phyloP scores from a whole-genome alignment of 371 early-diverging fungal species.

The Smittium mucronatum region DNA sequence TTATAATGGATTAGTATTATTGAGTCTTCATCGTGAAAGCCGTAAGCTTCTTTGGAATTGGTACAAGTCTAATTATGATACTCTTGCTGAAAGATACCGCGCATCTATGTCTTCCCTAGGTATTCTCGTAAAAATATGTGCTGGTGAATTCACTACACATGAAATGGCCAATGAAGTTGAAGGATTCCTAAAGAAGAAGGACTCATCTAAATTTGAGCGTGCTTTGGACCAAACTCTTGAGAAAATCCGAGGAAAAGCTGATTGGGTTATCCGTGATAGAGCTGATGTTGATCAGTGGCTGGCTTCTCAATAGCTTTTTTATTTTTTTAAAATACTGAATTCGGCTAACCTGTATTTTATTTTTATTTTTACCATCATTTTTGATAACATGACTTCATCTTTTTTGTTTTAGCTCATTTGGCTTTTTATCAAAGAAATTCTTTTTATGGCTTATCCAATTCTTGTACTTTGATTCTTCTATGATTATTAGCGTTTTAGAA shows the following conservation, averaged over 20 bases:
- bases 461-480: no score
- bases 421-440: no score
- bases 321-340: no score
- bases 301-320: no score
- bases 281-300: constrained; percentile 38
- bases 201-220: constrained; percentile 56
- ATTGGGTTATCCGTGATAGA: constrained; percentile 67
- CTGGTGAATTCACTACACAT: constrained; percentile 51
- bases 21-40: constrained; percentile 19
- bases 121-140: constrained; percentile 47
- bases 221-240: constrained; percentile 76
- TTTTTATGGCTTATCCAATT: no score
- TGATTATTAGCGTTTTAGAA: no score
- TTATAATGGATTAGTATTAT: constrained; percentile 23
- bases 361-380: no score
- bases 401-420: no score
- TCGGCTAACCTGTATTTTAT: no score
- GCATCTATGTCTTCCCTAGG: constrained; percentile 63
- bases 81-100: constrained; percentile 50
- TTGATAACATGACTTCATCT: no score
- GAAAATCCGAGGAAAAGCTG: constrained; percentile 55
- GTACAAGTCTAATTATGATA: constrained; percentile 56
- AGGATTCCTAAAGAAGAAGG: constrained; percentile 56
- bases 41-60: constrained; percentile 65
- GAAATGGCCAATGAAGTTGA: constrained; percentile 54